Evolutionary conservation across 129 eudicot genomes (phyloP), one percentile per base, ranked within the genome.

Genomic region (Flaveria robusta): DNA sequence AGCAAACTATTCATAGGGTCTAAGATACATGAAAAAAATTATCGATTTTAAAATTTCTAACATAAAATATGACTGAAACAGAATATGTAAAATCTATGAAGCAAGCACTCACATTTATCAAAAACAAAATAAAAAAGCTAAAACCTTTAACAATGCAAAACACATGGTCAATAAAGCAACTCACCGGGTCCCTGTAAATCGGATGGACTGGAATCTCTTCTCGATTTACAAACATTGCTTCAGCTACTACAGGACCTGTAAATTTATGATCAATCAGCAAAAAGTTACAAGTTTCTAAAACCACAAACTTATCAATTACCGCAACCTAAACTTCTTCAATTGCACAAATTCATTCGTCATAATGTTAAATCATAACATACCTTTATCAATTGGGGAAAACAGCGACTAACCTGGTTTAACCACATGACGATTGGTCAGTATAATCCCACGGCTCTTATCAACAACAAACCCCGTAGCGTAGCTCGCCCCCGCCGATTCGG

Each of bases 391-490:
- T 74, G 10, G 62, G 31, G 63, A 18, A 27, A 23, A 62, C 13
- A 3, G 31, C 24, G n/a, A 63, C 56, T 82, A 12, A 94, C 98
- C 99, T 23, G 99, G 90, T 80, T 95, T 95, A 41, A 89, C 96
- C 19, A 95, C 99, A 74, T 95, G 99, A 24, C 97, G 93, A 85
- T 95, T 95, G 51, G 99, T 95, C 31, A 95, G 89, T 7, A 95
- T 95, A 74, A 95, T 95, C 43, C 99, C 99, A 3, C 97, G 91
- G 27, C 64, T 58, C 84, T 91, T 91, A 77, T 95, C 99, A 26
- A 95, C 97, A 18, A 95, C 94, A 66, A 95, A 95, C 26, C 99
- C 99, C 9, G 99, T 95, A 19, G 99, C 99, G 63, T 91, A 91
- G 65, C 97, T 86, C 2, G 97, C 90, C 18, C 92, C 97, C 7